Base-by-base conservation (phyloP, 495 filamentous ascomycete genomes). In the Pyrenula massariospora region DNA sequence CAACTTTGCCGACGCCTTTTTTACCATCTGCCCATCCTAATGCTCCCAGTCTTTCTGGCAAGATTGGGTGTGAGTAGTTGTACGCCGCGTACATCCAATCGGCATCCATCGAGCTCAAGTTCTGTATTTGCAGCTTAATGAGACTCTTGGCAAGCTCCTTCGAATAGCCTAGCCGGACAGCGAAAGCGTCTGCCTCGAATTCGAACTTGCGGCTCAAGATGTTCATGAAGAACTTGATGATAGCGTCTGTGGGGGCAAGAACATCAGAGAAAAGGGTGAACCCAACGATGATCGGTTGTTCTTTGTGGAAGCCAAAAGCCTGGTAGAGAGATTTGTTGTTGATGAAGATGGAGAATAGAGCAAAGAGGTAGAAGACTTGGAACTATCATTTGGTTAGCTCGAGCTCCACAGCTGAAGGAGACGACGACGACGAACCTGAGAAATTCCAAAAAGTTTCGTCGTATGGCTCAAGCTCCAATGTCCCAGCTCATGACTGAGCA, bases 11-110 rank as follows among this genome's bases (percentile, higher is more conserved):
- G 31, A 42, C 31, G 15, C 15, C 31, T 60, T 81, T 79, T 69
- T 83, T 78, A 50, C 78, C 76, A 53, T 80, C 77, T 64, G 79
- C 82, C 91, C 91, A 97, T 58, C 87, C 84, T 25, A 98, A 76
- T 0, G 92, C 93, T 72, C 85, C 88, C 61, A 98, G 74, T 60
- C 93, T 81, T 78, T 98, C 94, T 8, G 91, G 85, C 55, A 98
- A 79, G 60, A 97, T 97, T 0, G 93, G 93, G 71, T 98, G 93
- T 8, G 91, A 96, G 79, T 91, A 95, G 73, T 97, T 88, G 74
- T 97, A 98, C 74, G 85, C 91, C 23, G 94, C 91, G 69, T 96
- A 98, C 74, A 96, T 79, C 87, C 86, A 94, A 69, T 98, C 94
- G 48, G 93, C 93, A 68, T 98, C 94, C 92, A 97, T 96, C 56